Evolutionary conservation across 805 yeast genomes (phyloP).

Genomic region (Candida ficus): DNA sequence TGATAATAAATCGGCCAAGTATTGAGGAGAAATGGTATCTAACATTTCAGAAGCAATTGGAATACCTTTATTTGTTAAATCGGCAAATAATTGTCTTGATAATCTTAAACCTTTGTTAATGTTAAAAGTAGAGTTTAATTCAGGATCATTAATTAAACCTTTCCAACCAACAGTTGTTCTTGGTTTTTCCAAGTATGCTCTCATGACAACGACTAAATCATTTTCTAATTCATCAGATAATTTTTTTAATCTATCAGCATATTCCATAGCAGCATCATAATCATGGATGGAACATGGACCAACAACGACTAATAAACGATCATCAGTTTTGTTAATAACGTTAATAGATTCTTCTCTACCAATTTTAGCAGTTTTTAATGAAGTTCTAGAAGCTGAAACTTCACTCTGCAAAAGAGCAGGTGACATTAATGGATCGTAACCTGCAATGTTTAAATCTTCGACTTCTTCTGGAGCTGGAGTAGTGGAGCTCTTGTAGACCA

Average conservation of each 20-base stretch:
- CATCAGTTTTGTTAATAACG: slow-evolving; percentile 71
- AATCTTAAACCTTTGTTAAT: slow-evolving; percentile 91
- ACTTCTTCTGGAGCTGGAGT: slow-evolving; percentile 29
- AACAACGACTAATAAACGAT: slow-evolving; percentile 79
- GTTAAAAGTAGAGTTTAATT: slow-evolving; percentile 84
- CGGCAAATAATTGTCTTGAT: slow-evolving; percentile 79
- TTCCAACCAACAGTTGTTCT: slow-evolving; percentile 99
- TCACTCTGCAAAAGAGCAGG: slow-evolving; percentile 90
- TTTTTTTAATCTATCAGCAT: slow-evolving; percentile 63
- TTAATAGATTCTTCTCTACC: slow-evolving; percentile 79
- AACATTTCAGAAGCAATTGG: slow-evolving; percentile 98
- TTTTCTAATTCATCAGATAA: slow-evolving; percentile 65
- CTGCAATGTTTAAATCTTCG: slow-evolving; percentile 74
- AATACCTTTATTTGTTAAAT: slow-evolving; percentile 70
- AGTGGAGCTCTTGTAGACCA: background rate
- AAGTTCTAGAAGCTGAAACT: slow-evolving; percentile 54
- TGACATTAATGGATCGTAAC: slow-evolving; percentile 91
- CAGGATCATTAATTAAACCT: slow-evolving; percentile 96
- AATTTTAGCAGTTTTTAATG: slow-evolving; percentile 58
- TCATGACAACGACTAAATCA: slow-evolving; percentile 85
- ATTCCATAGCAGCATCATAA: slow-evolving; percentile 82
- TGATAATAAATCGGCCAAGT: slow-evolving; percentile 81
- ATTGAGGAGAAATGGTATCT: slow-evolving; percentile 97
- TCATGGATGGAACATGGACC: slow-evolving; percentile 99
- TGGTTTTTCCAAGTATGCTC: slow-evolving; percentile 97